phyloP scores from a whole-genome alignment of 106 monocot species.

The Platanthera guangdongensis region DNA sequence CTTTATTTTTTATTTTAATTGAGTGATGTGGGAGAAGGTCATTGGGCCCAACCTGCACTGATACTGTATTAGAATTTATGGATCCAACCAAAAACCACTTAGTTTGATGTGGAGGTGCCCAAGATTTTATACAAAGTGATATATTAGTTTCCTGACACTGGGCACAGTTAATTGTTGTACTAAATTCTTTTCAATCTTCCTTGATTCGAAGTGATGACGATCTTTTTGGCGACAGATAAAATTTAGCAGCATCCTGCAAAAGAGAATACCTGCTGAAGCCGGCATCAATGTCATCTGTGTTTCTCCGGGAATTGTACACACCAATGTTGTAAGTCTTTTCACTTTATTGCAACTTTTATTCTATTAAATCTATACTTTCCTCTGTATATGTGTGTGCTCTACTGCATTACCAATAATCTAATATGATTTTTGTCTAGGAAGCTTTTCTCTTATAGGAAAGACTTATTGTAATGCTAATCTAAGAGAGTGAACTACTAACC shows the following conservation, averaged over 20 bases:
- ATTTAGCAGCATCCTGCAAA: constrained; percentile 88
- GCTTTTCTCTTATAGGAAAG: background rate
- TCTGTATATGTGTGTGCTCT: background rate
- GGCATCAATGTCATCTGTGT: constrained; percentile 70
- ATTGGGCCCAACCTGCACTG: too few relatives aligned
- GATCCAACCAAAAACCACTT: too few relatives aligned
- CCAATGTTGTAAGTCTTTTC: constrained; percentile 81
- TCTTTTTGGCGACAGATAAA: constrained; percentile 53
- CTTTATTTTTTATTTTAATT: too few relatives aligned
- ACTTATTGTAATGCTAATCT: background rate
- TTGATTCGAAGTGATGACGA: background rate
- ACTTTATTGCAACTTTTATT: background rate
- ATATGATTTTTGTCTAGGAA: background rate
- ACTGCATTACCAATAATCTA: background rate
- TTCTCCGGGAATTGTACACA: constrained; percentile 89
- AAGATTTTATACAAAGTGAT: too few relatives aligned
- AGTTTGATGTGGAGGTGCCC: too few relatives aligned
- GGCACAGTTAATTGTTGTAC: too few relatives aligned
- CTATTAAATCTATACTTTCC: background rate
- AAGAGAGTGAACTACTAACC: background rate
- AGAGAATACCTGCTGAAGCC: constrained; percentile 83
- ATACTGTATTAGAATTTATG: too few relatives aligned
- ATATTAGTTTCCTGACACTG: too few relatives aligned
- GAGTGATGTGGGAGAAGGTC: too few relatives aligned
- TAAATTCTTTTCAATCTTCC: background rate